Evolutionary conservation across 192 early-diverging fungal genomes (phyloP).

Genomic region (Radiomyces spectabilis): DNA sequence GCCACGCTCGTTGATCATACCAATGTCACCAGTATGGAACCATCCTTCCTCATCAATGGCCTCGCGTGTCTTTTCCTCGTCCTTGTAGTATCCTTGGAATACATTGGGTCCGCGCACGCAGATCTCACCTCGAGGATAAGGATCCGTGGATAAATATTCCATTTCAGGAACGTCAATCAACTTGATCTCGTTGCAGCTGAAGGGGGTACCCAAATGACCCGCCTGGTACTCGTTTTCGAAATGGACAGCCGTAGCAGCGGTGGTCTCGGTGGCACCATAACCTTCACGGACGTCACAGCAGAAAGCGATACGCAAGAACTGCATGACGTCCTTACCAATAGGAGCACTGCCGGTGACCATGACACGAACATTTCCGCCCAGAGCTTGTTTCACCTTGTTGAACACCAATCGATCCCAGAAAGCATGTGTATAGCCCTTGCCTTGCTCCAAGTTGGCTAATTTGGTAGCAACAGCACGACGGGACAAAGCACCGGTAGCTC

Average conservation of each 20-base stretch:
- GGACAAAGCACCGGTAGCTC: constrained; percentile 51
- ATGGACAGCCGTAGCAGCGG: constrained; percentile 48
- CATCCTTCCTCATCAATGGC: constrained; percentile 80
- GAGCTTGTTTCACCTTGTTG: constrained; percentile 56
- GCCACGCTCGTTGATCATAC: constrained; percentile 57
- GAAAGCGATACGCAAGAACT: constrained; percentile 80
- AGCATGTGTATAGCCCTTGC: constrained; percentile 61
- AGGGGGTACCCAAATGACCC: constrained; percentile 72
- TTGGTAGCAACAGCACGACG: constrained; percentile 51
- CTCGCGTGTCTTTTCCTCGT: constrained; percentile 67
- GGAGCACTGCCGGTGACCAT: constrained; percentile 87
- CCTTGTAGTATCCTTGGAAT: constrained; percentile 72
- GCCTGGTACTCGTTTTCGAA: constrained; percentile 51
- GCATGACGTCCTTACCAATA: constrained; percentile 68
- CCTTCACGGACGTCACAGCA: constrained; percentile 73
- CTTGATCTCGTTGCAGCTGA: constrained; percentile 73
- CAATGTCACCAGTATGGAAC: constrained; percentile 84
- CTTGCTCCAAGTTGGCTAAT: constrained; percentile 50
- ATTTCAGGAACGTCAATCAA: constrained; percentile 86
- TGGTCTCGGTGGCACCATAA: constrained; percentile 83
- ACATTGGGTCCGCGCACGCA: constrained; percentile 74
- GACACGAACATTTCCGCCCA: constrained; percentile 79
- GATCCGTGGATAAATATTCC: constrained; percentile 74
- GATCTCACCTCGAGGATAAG: constrained; percentile 83
- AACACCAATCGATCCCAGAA: constrained; percentile 91